These are phyloP conservation scores for Epichloe elymi DNA, from an alignment of 2,329 filamentous ascomycete genomes.

Conservation along the genomic window DNA sequence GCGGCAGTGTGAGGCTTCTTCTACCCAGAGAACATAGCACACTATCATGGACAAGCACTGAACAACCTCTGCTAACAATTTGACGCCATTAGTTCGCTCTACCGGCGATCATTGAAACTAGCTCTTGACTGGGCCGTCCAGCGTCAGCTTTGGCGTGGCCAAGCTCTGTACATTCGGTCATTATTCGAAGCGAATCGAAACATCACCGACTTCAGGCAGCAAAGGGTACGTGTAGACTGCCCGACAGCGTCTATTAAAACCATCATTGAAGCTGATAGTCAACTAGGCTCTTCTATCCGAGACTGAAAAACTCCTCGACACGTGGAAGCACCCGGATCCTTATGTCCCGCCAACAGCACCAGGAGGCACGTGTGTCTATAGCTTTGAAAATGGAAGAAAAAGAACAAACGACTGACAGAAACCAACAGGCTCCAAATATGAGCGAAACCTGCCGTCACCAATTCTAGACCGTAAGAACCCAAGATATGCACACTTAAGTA, in stretches of 20 bases:
- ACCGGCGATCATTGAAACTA: conserved; percentile 85
- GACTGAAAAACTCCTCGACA: conserved; percentile 75
- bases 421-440: conserved; percentile 74
- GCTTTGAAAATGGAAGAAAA: neutral
- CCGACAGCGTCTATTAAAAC: neutral
- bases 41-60: neutral
- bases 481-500: neutral
- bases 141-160: conserved; percentile 84
- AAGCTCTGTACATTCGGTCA: conserved; percentile 88
- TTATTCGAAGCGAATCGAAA: conserved; percentile 90
- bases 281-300: conserved; percentile 69
- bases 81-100: conserved; percentile 48
- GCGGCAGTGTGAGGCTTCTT: conserved; percentile 33
- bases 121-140: conserved; percentile 93
- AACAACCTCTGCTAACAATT: neutral
- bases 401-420: conserved; percentile 6
- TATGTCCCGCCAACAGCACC: conserved; percentile 83
- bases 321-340: conserved; percentile 96
- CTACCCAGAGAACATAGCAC: neutral
- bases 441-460: conserved; percentile 76
- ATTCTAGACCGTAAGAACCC: conserved; percentile 62
- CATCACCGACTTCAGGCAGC: conserved; percentile 71
- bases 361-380: conserved; percentile 52
- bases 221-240: conserved; percentile 47
- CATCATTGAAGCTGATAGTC: neutral